Conservation (phyloP, 2,329 filamentous ascomycete genomes). For the Ilyonectria sp. region DNA sequence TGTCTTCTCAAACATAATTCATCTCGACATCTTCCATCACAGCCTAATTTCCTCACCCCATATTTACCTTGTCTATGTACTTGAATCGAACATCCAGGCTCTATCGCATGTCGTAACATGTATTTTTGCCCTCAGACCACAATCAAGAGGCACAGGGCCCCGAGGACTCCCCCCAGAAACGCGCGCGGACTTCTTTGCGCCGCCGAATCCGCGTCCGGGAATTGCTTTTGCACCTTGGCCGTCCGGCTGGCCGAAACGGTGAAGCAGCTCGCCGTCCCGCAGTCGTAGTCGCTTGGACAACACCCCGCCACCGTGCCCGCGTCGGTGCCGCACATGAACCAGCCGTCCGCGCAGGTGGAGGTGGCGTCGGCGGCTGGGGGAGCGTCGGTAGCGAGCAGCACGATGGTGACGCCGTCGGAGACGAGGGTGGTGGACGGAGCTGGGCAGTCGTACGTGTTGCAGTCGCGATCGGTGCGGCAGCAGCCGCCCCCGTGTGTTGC, state of each 20-base stretch:
- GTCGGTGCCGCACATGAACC: constrained; percentile 77
- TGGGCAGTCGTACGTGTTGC: constrained; percentile 85
- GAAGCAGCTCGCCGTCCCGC: constrained; percentile 81
- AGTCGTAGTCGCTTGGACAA: constrained; percentile 84
- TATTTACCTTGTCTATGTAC: constrained; percentile 9
- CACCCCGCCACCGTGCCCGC: constrained; percentile 81
- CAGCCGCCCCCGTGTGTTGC: constrained; percentile 88
- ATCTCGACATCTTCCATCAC: constrained; percentile 12
- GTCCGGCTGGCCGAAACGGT: constrained; percentile 67
- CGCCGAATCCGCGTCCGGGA: constrained; percentile 52
- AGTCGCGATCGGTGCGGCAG: constrained; percentile 90
- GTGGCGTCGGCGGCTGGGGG: constrained; percentile 58
- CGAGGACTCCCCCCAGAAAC: constrained; percentile 27
- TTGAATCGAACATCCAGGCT: constrained; percentile 15
- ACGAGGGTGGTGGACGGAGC: constrained; percentile 75
- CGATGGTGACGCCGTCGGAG: constrained; percentile 78
- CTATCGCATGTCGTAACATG: constrained; percentile 23
- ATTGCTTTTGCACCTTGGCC: constrained; percentile 69
- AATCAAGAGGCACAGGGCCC: constrained; percentile 21
- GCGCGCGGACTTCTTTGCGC: constrained; percentile 23
- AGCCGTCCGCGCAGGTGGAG: constrained; percentile 80
- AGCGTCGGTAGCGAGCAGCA: constrained; percentile 70
- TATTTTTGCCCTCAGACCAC: constrained; percentile 6
- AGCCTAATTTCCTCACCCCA: constrained; percentile 1
- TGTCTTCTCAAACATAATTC: constrained; percentile 21